These are phyloP conservation scores for maize (Zea mays) DNA, from an alignment of 176 grass and related monocot species.

Conservation along the genomic window Zm-B73-REFERENCE-NAM-5.0 NC_050097.1:159666001-159666500, in stretches of 20 bases:
- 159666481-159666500: background rate
- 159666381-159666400: conserved; percentile 34
- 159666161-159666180: background rate
- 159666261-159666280: background rate
- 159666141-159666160: background rate
- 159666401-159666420: background rate
- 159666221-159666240: background rate
- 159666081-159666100: background rate
- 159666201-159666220: background rate
- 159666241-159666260: background rate
- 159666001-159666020: background rate
- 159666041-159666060: background rate
- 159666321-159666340: background rate
- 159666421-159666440: background rate
- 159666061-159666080: background rate
- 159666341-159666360: background rate
- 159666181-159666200: background rate
- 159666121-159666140: background rate
- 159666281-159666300: background rate
- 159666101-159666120: background rate
- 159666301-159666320: background rate
- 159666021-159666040: background rate
- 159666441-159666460: background rate
- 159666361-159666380: conserved; percentile 44
- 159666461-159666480: background rate